These are phyloP conservation scores for Melampsora larici-populina DNA, from an alignment of 1,284 basidiomycete genomes.

Conservation along the genomic window DNA sequence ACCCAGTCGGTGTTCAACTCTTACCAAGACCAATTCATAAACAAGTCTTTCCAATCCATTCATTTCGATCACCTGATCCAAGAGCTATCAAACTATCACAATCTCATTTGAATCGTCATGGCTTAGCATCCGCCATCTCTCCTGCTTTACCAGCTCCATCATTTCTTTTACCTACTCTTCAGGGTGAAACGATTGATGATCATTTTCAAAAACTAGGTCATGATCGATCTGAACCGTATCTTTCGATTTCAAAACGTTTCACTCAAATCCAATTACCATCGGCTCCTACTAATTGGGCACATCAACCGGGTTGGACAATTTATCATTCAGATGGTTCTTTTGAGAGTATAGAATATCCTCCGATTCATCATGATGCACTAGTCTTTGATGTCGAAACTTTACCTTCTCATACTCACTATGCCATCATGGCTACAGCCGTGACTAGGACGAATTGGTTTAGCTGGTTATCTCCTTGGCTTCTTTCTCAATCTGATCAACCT, in stretches of 20 bases:
- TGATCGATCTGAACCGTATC: conserved; percentile 73
- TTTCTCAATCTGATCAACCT: conserved; percentile 64
- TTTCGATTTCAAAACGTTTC: conserved; percentile 68
- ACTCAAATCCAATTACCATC: conserved; percentile 65
- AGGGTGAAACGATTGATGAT: conserved; percentile 76
- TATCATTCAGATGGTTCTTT: conserved; percentile 62
- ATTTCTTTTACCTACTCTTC: conserved; percentile 79
- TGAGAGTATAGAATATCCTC: conserved; percentile 53
- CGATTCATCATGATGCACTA: conserved; percentile 66
- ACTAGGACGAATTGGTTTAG: conserved; percentile 84
- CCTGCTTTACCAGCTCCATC: conserved; percentile 72
- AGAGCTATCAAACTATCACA: conserved; percentile 70
- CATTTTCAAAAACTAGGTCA: conserved; percentile 82
- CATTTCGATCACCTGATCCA: conserved; percentile 64
- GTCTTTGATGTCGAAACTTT: conserved; percentile 94
- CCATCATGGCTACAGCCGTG: conserved; percentile 86
- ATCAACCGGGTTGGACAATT: conserved; percentile 82
- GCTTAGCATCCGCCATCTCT: conserved; percentile 73
- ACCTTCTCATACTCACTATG: conserved; percentile 73
- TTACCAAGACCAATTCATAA: conserved; percentile 73
- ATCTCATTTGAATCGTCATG: conserved; percentile 74
- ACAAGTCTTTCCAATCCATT: conserved; percentile 73
- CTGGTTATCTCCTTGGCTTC: conserved; percentile 92
- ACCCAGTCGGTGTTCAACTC: conserved; percentile 86
- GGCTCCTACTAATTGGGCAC: conserved; percentile 66